Conservation (phyloP, 2,329 filamentous ascomycete genomes). For the Exophiala bonariae region DNA sequence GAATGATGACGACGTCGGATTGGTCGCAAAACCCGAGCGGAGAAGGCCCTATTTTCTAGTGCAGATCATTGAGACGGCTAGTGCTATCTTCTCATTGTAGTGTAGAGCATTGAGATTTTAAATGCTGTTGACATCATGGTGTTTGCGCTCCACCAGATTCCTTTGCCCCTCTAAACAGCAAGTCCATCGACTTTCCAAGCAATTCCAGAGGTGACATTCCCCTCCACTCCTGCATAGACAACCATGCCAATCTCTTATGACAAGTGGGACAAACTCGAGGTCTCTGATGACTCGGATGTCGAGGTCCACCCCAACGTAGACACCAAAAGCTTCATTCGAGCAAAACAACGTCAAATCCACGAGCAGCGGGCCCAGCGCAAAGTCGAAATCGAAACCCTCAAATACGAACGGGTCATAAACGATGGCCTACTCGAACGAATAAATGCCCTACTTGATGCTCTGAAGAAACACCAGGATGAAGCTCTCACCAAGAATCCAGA, state of each 20-base stretch:
- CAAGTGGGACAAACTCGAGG: conserved; percentile 79
- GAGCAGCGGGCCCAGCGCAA: conserved; percentile 82
- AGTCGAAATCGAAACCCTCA: conserved; percentile 84
- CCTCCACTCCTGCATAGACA: neutral
- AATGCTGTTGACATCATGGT: too few species aligned
- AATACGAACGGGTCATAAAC: conserved; percentile 88
- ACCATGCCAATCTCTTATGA: conserved; percentile 63
- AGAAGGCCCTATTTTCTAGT: too few species aligned
- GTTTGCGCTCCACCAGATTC: too few species aligned
- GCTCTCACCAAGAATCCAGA: conserved; percentile 66
- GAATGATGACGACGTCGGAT: too few species aligned
- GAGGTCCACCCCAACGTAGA: conserved; percentile 99
- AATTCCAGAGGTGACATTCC: too few species aligned
- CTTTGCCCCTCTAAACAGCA: too few species aligned
- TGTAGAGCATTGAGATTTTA: too few species aligned
- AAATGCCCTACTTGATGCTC: conserved; percentile 70
- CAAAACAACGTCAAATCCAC: conserved; percentile 97
- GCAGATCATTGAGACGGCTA: too few species aligned
- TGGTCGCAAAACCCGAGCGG: too few species aligned
- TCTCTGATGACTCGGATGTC: conserved; percentile 96
- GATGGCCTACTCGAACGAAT: conserved; percentile 86
- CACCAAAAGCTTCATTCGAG: conserved; percentile 96
- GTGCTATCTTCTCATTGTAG: too few species aligned
- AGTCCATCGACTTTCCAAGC: too few species aligned
- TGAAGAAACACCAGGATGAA: conserved; percentile 71